Percentiles rank a stretch among this genome's conserved stretches.
Evolutionary conservation across 805 yeast genomes (phyloP).

Genomic region (Wickerhamiella hasegawae): DNA sequence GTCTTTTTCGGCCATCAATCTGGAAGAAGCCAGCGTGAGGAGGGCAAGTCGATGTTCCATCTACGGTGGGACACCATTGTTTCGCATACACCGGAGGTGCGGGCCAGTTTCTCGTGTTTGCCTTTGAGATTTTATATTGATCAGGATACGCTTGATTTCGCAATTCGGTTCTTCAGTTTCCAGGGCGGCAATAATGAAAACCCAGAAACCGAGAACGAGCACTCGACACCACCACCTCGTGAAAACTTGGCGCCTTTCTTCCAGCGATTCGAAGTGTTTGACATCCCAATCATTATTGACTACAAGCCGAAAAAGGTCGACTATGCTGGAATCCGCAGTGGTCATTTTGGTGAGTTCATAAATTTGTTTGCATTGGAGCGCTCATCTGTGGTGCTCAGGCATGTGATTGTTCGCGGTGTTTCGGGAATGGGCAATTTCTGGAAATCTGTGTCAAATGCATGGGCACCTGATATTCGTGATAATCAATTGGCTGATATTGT

Average conservation of each 20-base stretch:
- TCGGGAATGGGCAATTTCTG: slow-evolving; percentile 55
- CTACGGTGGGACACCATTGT: background rate
- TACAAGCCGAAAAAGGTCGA: slow-evolving; percentile 86
- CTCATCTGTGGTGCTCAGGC: slow-evolving; percentile 50
- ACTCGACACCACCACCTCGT: background rate
- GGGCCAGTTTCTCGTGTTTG: slow-evolving; percentile 4
- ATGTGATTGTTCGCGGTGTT: slow-evolving; percentile 54
- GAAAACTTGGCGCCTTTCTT: slow-evolving; percentile 27
- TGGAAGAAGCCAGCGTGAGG: slow-evolving; percentile 1
- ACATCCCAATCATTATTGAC: slow-evolving; percentile 53
- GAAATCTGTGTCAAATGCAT: slow-evolving; percentile 40
- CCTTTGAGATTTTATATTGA: slow-evolving; percentile 54
- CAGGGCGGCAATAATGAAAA: slow-evolving; percentile 32
- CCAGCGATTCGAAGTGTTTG: slow-evolving; percentile 38
- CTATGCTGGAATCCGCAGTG: slow-evolving; percentile 70
- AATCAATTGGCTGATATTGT: slow-evolving; percentile 69
- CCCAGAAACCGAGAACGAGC: background rate
- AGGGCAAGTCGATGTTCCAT: background rate
- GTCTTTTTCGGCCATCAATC: slow-evolving; percentile 20
- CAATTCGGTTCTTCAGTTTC: slow-evolving; percentile 67
- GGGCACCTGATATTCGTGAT: slow-evolving; percentile 80
- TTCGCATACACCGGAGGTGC: slow-evolving; percentile 3
- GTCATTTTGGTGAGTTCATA: slow-evolving; percentile 72
- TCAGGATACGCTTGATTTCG: slow-evolving; percentile 81
- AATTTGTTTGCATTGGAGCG: slow-evolving; percentile 83